Percentiles rank a stretch among this genome's conserved stretches.
phyloP scores from a whole-genome alignment of 306 rosid genomes.

The Gastrolobium bilobum region DNA sequence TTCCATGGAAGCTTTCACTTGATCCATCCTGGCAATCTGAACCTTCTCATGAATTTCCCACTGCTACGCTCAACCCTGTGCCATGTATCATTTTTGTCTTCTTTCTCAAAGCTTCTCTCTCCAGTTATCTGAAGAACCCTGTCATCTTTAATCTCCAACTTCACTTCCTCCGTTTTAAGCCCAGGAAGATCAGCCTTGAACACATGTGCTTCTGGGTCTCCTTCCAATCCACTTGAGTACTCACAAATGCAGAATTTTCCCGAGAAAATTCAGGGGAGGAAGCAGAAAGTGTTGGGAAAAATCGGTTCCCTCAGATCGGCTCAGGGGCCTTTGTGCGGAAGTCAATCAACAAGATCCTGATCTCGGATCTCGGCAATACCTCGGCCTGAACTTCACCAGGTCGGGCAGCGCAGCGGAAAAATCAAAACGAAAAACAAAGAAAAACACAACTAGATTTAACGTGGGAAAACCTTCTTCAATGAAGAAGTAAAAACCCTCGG shows the following conservation, averaged over 20 bases:
- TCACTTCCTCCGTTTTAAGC: conserved; percentile 56
- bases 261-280: conserved; percentile 22
- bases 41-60: conserved; percentile 51
- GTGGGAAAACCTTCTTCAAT: no score
- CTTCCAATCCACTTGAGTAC: conserved; percentile 51
- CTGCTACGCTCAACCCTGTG: conserved; percentile 56
- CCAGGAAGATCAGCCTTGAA: conserved; percentile 56
- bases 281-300: no score
- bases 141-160: conserved; percentile 52
- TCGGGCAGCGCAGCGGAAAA: no score
- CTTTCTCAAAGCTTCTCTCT: conserved; percentile 53
- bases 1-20: conserved; percentile 53
- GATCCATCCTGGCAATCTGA: conserved; percentile 42
- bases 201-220: conserved; percentile 61
- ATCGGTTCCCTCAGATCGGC: no score
- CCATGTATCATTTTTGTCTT: conserved; percentile 54
- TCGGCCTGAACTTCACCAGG: no score
- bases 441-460: no score
- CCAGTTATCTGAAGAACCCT: conserved; percentile 56
- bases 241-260: conserved; percentile 50
- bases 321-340: no score
- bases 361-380: no score
- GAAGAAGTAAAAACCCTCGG: no score
- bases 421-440: no score
- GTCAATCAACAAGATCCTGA: no score